Evolutionary conservation across 2,329 filamentous ascomycete species (phyloP), one percentile per base, ranked within the genome.

Genomic region (Phialocephala subalpina): DNA sequence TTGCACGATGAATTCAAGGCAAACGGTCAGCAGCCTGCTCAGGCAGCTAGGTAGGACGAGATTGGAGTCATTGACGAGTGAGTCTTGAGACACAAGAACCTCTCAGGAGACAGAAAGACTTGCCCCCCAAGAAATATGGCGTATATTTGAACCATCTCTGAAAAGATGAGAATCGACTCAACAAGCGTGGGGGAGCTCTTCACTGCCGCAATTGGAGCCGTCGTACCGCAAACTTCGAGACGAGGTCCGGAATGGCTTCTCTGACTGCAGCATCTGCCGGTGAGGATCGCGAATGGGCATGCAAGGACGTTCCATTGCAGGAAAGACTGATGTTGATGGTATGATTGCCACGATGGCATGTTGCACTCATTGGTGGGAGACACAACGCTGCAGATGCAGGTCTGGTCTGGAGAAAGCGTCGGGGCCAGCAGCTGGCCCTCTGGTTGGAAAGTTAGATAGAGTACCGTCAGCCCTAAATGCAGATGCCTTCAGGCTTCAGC

Each of bases 391-490:
- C 45, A 49, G 45, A 52, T 52, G 47, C 47, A 52, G 45, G 47
- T 14, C 25, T 9, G 8, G 47, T 27, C 22, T 52, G 47, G 47
- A 52, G 47, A 52, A 29, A 18, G 38, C 22, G 47, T 52, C 47
- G 47, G 47, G 47, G 47, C 47, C 47, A 52, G 47, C 47, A 27
- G 25, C 47, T 14, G 47, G 47, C 47, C 47, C 53, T 36, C 29
- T 55, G 53, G 33, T 36, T 57, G 29, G 53, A 35, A 57, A 57
- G 53, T 57, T 27, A 4, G 35, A 36, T 38, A 57, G 53, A 36
- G 53, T 57, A 12, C 35, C 53, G 58, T 60, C 58, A 60, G 58
- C 58, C 58, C 58, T 60, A 60, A 47, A 29, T 60, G 57, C 42
- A 52, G 35, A 40, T 45, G 25, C 57, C 35, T 60, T 45, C 57